These are phyloP conservation scores for Agrocybe chaxingu DNA, from an alignment of 768 basidiomycete species.

Conservation along the genomic window DNA sequence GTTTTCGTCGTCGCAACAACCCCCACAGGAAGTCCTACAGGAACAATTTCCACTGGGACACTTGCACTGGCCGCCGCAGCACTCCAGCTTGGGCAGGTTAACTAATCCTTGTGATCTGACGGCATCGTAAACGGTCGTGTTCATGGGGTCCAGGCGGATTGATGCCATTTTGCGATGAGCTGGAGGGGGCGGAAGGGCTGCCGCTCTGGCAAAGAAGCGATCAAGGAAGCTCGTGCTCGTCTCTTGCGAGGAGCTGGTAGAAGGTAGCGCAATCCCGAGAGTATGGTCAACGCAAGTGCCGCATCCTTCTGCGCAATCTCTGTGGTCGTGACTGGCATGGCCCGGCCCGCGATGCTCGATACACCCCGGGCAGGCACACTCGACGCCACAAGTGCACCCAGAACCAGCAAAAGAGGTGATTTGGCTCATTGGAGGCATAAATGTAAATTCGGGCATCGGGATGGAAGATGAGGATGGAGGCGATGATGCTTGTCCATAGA, in stretches of 20 bases:
- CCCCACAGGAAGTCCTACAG: constrained; percentile 57
- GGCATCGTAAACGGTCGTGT: constrained; percentile 38
- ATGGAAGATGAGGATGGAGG: constrained; percentile 16
- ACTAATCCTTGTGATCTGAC: constrained; percentile 28
- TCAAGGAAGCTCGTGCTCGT: constrained; percentile 39
- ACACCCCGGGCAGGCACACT: constrained; percentile 74
- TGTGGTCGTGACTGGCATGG: constrained; percentile 42
- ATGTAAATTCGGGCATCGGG: constrained; percentile 44
- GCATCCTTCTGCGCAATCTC: constrained; percentile 52
- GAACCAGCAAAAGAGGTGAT: constrained; percentile 60
- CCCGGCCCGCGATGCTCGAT: constrained; percentile 60
- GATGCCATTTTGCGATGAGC: constrained; percentile 34
- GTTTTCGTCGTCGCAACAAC: constrained; percentile 35
- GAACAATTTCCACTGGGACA: constrained; percentile 52
- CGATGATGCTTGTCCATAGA: constrained; percentile 23
- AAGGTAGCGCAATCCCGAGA: constrained; percentile 42
- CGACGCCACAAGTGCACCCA: constrained; percentile 69
- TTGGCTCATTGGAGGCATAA: constrained; percentile 59
- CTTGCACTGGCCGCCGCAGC: constrained; percentile 60
- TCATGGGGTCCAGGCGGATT: constrained; percentile 45
- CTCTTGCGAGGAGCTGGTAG: constrained; percentile 7
- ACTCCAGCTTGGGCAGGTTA: constrained; percentile 62
- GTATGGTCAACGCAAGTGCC: constrained; percentile 58
- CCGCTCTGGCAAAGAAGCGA: constrained; percentile 63
- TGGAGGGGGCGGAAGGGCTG: constrained; percentile 65